phyloP scores from a whole-genome alignment of 441 rosid genomes.

The Mallotus repandus region DNA sequence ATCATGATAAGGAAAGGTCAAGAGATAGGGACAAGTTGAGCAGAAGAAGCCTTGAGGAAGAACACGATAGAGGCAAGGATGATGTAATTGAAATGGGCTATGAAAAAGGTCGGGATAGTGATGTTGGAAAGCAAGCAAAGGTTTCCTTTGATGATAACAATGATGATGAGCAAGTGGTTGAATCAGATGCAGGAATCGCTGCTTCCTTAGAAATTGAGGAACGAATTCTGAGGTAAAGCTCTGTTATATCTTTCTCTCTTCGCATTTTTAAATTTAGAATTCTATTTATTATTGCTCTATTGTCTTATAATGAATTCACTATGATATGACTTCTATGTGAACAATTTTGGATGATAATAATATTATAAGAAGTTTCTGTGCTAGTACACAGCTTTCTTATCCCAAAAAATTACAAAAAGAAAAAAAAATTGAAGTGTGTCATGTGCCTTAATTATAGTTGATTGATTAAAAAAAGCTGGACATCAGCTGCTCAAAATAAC shows the following conservation, averaged over 20 bases:
- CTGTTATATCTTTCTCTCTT: neutral
- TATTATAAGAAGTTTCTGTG: neutral
- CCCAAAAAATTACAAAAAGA: too few relatives aligned
- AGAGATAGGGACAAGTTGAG: constrained; percentile 30
- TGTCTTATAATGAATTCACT: neutral
- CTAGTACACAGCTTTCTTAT: too few relatives aligned
- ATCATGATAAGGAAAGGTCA: constrained; percentile 47
- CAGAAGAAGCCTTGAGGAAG: constrained; percentile 36
- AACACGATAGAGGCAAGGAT: constrained; percentile 34
- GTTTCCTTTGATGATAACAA: constrained; percentile 28
- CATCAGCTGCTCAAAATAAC: too few relatives aligned
- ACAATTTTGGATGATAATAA: neutral
- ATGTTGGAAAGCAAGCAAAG: constrained; percentile 29
- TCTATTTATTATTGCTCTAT: neutral
- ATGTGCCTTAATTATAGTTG: too few relatives aligned
- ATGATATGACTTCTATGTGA: neutral
- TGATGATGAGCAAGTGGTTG: constrained; percentile 35
- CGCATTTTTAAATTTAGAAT: neutral
- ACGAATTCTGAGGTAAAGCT: constrained; percentile 67
- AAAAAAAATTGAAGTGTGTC: too few relatives aligned
- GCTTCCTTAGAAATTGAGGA: constrained; percentile 45
- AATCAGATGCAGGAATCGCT: constrained; percentile 35
- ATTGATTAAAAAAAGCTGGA: too few relatives aligned
- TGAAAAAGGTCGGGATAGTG: constrained; percentile 41
- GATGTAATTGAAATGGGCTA: constrained; percentile 30